phyloP scores from a whole-genome alignment of 73 alveolate species.

The Tetrahymena malaccensis region DNA sequence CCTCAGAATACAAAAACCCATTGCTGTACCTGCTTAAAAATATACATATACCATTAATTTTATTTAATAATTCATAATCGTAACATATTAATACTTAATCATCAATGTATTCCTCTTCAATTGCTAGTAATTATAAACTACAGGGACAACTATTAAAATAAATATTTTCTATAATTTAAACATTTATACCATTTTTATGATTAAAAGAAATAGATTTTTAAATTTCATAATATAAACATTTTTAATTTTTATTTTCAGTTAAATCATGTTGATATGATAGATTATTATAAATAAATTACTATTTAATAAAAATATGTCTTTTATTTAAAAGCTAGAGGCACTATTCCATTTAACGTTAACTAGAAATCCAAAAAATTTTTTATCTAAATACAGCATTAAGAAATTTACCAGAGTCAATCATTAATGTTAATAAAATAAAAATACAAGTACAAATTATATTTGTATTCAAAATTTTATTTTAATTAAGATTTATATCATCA shows the following conservation, averaged over 20 bases:
- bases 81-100: too few species aligned
- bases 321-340: background rate
- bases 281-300: background rate
- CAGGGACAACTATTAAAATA: too few species aligned
- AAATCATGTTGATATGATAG: background rate
- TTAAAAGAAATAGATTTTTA: background rate
- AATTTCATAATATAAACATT: background rate
- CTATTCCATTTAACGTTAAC: background rate
- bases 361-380: background rate
- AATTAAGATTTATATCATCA: too few species aligned
- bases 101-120: background rate
- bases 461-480: too few species aligned
- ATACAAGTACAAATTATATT: background rate
- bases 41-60: background rate
- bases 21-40: background rate
- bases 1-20: background rate
- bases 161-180: background rate
- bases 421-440: too few species aligned
- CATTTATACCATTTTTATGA: background rate
- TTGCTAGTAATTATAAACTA: background rate
- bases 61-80: too few species aligned
- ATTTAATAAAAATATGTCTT: background rate
- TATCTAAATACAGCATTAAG: too few species aligned
- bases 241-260: too few species aligned
- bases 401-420: too few species aligned